Percentiles rank a stretch among this genome's conserved stretches.
Evolutionary conservation across 495 filamentous ascomycete genomes (phyloP).

Genomic region (Trichocladium antarcticum): DNA sequence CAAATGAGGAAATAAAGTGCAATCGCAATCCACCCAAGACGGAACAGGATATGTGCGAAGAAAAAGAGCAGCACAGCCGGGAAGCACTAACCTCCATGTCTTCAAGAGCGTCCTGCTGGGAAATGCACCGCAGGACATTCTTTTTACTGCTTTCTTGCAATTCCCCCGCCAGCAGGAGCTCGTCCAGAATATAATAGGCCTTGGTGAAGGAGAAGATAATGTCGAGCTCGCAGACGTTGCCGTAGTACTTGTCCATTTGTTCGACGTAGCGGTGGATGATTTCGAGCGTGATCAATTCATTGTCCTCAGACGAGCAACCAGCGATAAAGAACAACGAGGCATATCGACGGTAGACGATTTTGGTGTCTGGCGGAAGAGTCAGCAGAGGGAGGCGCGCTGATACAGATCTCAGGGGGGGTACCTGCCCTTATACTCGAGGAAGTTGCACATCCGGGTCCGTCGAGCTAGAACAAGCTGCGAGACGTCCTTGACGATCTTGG

Average conservation of each 20-base stretch:
- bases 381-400: constrained; percentile 12
- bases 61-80: constrained; percentile 9
- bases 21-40: too few relatives aligned
- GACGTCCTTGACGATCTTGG: constrained; percentile 99
- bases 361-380: constrained; percentile 56
- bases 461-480: constrained; percentile 93
- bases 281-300: constrained; percentile 95
- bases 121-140: constrained; percentile 89
- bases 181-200: constrained; percentile 97
- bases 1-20: constrained; percentile 27
- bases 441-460: constrained; percentile 98
- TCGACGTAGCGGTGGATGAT: constrained; percentile 98
- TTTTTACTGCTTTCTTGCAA: constrained; percentile 99
- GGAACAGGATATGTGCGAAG: neutral
- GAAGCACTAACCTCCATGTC: constrained; percentile 83
- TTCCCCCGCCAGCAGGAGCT: constrained; percentile 92
- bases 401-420: neutral
- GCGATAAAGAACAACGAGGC: constrained; percentile 99
- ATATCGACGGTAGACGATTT: constrained; percentile 97
- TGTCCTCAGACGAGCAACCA: constrained; percentile 86
- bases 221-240: constrained; percentile 98
- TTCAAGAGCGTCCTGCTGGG: constrained; percentile 86
- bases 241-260: constrained; percentile 99
- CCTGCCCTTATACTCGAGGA: constrained; percentile 95
- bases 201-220: constrained; percentile 88